Percentiles rank a stretch among this genome's conserved stretches.
Evolutionary conservation across 2,329 filamentous ascomycete genomes (phyloP).

Genomic region (Ophiostoma ulmi): DNA sequence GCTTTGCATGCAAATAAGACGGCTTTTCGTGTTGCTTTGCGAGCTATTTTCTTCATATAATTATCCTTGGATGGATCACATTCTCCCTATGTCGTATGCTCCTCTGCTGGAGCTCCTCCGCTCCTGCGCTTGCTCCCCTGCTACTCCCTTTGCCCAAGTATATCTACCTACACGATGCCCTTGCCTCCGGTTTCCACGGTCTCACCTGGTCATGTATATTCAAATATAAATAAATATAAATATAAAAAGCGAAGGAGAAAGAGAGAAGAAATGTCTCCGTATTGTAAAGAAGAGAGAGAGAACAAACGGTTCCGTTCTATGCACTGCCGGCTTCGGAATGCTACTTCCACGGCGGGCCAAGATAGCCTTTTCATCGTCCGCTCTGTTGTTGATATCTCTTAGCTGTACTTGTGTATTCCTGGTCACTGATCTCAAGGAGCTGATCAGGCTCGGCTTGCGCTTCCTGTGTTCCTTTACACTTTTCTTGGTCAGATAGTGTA

Average conservation of each 20-base stretch:
- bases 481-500: too few species aligned
- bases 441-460: not conserved
- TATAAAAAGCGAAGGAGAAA: not conserved
- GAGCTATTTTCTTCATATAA: too few species aligned
- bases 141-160: not conserved
- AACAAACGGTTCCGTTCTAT: not conserved
- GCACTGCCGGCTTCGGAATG: not conserved
- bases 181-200: slow-evolving; percentile 7
- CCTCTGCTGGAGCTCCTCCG: too few species aligned
- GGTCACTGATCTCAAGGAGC: not conserved
- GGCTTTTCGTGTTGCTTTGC: too few species aligned
- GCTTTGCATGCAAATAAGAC: too few species aligned
- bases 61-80: not conserved
- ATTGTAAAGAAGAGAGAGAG: not conserved
- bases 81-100: not conserved
- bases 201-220: not conserved
- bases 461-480: too few species aligned
- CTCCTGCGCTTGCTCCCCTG: too few species aligned
- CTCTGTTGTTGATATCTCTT: not conserved
- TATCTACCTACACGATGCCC: not conserved
- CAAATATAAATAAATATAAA: not conserved
- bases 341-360: not conserved
- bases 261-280: not conserved
- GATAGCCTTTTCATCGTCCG: not conserved
- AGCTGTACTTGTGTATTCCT: not conserved